Conservation (phyloP, 106 monocot genomes). For the Posidonia australis region DNA sequence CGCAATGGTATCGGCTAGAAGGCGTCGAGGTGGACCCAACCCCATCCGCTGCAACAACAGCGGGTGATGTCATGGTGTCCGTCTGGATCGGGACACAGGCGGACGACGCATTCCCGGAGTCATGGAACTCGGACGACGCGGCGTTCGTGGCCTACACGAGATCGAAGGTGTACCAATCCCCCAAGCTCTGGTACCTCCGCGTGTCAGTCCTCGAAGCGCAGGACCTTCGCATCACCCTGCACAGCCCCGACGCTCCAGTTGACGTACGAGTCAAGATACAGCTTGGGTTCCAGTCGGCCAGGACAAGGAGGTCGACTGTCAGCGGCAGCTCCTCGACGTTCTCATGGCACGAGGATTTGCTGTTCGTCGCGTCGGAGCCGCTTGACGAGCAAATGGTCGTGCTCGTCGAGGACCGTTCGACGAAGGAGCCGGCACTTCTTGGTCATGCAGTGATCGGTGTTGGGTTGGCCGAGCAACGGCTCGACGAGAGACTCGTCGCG, state of each 20-base stretch:
- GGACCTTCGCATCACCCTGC: conserved; percentile 44
- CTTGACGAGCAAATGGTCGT: conserved; percentile 58
- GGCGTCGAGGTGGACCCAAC: conserved; percentile 34
- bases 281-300: conserved; percentile 72
- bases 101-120: conserved; percentile 82
- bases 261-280: conserved; percentile 81
- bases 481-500: conserved; percentile 64
- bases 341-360: conserved; percentile 75
- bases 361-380: conserved; percentile 85
- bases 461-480: conserved; percentile 43
- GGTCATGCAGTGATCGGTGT: conserved; percentile 49
- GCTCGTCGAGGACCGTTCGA: conserved; percentile 76
- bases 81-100: conserved; percentile 98
- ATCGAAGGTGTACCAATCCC: conserved; percentile 94
- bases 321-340: conserved; percentile 40
- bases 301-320: conserved; percentile 46
- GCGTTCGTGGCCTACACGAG: conserved; percentile 67
- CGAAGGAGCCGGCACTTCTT: conserved; percentile 45
- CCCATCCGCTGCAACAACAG: conserved; percentile 8
- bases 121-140: conserved; percentile 76
- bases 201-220: conserved; percentile 82
- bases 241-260: conserved; percentile 13
- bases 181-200: conserved; percentile 96
- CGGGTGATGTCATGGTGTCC: conserved; percentile 86
- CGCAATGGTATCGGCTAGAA: conserved; percentile 94